phyloP scores from a whole-genome alignment of 306 rosid genomes.

The Ziziphus jujuba region DNA sequence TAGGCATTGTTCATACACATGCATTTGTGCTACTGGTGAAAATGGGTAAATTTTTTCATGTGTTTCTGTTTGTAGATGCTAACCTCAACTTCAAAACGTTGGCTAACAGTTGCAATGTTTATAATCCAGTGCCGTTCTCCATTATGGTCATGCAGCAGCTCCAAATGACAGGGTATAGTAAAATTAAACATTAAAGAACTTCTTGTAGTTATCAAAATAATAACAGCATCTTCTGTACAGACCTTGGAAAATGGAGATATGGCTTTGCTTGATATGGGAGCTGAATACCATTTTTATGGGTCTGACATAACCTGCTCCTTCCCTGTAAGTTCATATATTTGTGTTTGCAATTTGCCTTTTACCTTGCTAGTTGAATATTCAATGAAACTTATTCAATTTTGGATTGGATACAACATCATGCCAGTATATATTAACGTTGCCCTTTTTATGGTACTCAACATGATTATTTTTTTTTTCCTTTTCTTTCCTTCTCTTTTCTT shows the following conservation, averaged over 20 bases:
- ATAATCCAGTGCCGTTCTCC: constrained; percentile 80
- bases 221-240: constrained; percentile 38
- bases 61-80: not conserved
- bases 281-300: constrained; percentile 89
- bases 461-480: not conserved
- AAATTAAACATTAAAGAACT: constrained; percentile 12
- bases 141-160: constrained; percentile 95
- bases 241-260: constrained; percentile 83
- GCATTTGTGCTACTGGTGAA: constrained; percentile 91
- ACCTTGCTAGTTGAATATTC: not conserved
- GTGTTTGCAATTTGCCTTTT: constrained; percentile 20
- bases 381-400: too few relatives aligned
- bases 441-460: not conserved
- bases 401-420: not conserved
- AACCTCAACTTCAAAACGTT: constrained; percentile 17
- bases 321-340: constrained; percentile 60
- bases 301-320: constrained; percentile 95
- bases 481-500: not conserved
- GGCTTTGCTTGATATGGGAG: constrained; percentile 98
- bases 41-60: constrained; percentile 43
- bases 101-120: constrained; percentile 24
- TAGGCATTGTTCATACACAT: constrained; percentile 94
- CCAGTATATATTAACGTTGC: not conserved
- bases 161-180: constrained; percentile 78
- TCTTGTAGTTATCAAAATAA: not conserved